Evolutionary conservation across 371 early-diverging fungal genomes (phyloP).

Genomic region (Vairimorpha apis): DNA sequence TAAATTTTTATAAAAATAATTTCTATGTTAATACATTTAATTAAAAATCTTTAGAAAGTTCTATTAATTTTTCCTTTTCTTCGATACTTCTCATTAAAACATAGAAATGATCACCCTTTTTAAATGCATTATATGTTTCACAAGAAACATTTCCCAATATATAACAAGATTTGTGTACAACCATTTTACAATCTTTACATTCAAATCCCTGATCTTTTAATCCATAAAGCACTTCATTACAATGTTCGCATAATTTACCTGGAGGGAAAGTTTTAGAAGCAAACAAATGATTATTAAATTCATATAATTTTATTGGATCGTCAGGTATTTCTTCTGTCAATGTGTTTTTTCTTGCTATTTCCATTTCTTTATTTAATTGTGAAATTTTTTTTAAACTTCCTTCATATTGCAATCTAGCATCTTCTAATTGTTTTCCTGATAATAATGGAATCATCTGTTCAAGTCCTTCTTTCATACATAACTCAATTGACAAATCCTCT

Average conservation of each 20-base stretch:
- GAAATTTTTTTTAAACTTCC: conserved; percentile 57
- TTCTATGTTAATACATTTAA: background rate
- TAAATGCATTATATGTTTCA: conserved; percentile 60
- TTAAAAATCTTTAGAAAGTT: conserved; percentile 27
- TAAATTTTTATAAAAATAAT: background rate
- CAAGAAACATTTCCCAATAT: conserved; percentile 57
- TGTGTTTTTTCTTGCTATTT: conserved; percentile 38
- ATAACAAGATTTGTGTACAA: conserved; percentile 61
- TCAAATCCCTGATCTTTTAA: conserved; percentile 48
- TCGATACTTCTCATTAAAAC: conserved; percentile 55
- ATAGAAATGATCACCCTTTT: conserved; percentile 49
- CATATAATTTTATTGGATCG: conserved; percentile 41
- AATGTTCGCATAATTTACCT: conserved; percentile 54
- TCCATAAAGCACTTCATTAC: conserved; percentile 55
- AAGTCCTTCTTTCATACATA: conserved; percentile 57
- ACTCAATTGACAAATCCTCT: conserved; percentile 57
- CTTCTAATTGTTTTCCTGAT: conserved; percentile 37
- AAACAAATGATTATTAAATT: conserved; percentile 60
- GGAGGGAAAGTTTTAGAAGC: conserved; percentile 42
- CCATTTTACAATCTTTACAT: conserved; percentile 61
- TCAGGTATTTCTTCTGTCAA: conserved; percentile 10
- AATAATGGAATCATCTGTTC: conserved; percentile 48
- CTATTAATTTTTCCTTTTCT: conserved; percentile 59
- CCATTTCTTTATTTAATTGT: conserved; percentile 51
- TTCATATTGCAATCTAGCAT: conserved; percentile 50